Percentiles rank a stretch among this genome's conserved stretches.
phyloP scores from a whole-genome alignment of 257 asterid species.

The Ballota nigra region DNA sequence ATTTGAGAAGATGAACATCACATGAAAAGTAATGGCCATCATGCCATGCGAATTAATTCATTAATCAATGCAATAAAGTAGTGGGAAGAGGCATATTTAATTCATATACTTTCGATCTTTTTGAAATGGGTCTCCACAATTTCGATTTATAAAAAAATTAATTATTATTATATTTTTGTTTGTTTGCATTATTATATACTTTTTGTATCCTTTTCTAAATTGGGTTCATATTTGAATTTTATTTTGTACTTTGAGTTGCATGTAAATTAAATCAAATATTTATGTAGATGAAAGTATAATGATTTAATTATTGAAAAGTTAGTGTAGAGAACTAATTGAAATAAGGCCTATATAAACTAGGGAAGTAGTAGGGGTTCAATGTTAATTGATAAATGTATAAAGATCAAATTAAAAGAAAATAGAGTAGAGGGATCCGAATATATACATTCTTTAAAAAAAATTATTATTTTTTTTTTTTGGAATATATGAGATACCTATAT shows the following conservation, averaged over 20 bases:
- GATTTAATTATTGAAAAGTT: no score
- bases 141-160: neutral
- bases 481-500: no score
- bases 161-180: neutral
- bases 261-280: neutral
- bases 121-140: neutral
- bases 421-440: neutral
- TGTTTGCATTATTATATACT: neutral
- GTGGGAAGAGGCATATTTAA: neutral
- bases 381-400: no score
- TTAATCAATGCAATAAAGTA: slow-evolving; percentile 2
- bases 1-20: slow-evolving; percentile 58
- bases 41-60: slow-evolving; percentile 12
- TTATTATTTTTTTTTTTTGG: no score
- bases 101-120: neutral
- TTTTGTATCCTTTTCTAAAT: neutral
- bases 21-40: slow-evolving; percentile 54
- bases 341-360: neutral
- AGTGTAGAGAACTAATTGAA: neutral
- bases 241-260: neutral
- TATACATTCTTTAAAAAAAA: no score
- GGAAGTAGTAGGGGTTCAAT: neutral
- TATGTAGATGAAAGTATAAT: no score
- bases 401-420: no score
- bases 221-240: neutral